Evolutionary conservation across 2,329 filamentous ascomycete genomes (phyloP).

Genomic region (Torrubiella hemipterigena): DNA sequence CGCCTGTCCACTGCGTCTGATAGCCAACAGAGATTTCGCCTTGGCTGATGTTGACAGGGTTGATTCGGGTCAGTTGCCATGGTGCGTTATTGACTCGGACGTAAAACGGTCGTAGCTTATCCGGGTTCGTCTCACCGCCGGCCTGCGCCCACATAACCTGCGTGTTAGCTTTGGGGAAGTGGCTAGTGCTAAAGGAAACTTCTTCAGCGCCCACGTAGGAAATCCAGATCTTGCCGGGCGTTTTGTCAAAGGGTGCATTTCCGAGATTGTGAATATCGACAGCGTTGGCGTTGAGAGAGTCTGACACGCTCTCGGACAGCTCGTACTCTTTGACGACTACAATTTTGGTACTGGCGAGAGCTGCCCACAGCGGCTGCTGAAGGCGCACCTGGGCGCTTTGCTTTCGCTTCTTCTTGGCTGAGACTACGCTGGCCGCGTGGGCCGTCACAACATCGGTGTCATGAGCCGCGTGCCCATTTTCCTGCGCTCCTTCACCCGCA

Average conservation of each 20-base stretch:
- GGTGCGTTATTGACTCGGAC: constrained; percentile 67
- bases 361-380: constrained; percentile 87
- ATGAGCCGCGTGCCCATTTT: constrained; percentile 7
- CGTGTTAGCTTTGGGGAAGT: constrained; percentile 36
- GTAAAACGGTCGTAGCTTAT: constrained; percentile 64
- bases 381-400: constrained; percentile 84
- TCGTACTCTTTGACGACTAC: constrained; percentile 88
- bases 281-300: constrained; percentile 61
- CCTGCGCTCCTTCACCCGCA: constrained; percentile 15
- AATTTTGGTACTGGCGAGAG: constrained; percentile 90
- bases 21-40: constrained; percentile 23
- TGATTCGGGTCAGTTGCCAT: constrained; percentile 69
- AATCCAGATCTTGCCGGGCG: constrained; percentile 68
- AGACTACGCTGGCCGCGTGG: constrained; percentile 18
- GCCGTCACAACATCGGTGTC: constrained; percentile 2
- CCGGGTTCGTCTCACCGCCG: no score
- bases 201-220: constrained; percentile 69
- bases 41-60: constrained; percentile 27
- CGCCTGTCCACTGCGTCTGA: constrained; percentile 58
- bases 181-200: constrained; percentile 63
- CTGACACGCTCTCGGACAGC: constrained; percentile 63
- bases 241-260: constrained; percentile 59
- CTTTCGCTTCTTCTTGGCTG: constrained; percentile 74
- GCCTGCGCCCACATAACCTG: constrained; percentile 23
- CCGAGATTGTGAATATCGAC: constrained; percentile 68